These are phyloP conservation scores for Solanum gracilifrons DNA, from an alignment of 257 asterid species.

Conservation along the genomic window DNA sequence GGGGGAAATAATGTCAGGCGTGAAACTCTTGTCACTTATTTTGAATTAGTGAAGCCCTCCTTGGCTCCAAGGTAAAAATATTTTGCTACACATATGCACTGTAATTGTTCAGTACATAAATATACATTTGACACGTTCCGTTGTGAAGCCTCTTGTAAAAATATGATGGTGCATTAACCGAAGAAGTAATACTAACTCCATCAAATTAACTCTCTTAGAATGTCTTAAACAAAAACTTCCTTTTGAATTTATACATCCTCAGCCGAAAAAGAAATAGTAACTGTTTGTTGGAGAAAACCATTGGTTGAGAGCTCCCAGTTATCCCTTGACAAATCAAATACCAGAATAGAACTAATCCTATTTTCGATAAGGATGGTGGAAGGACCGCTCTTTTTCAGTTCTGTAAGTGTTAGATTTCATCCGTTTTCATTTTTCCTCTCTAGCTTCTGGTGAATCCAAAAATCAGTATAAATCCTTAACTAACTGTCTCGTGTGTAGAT, in stretches of 20 bases:
- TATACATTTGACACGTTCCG: neutral
- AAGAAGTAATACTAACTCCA: neutral
- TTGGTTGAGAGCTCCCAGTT: neutral
- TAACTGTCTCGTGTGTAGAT: neutral
- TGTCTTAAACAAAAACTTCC: neutral
- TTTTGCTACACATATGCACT: neutral
- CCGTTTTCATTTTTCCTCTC: neutral
- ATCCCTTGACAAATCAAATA: neutral
- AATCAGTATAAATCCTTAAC: neutral
- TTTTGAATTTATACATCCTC: neutral
- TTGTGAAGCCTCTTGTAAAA: neutral
- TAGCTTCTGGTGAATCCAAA: neutral
- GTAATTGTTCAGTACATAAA: neutral
- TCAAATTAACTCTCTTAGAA: neutral
- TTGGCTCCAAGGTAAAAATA: constrained; percentile 64
- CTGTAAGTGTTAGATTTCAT: neutral
- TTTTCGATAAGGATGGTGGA: neutral
- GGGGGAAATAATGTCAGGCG: constrained; percentile 64
- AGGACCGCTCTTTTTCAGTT: neutral
- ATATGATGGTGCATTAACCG: neutral
- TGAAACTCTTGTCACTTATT: constrained; percentile 67
- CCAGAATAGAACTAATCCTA: neutral
- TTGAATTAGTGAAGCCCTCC: constrained; percentile 68
- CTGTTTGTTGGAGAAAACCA: neutral
- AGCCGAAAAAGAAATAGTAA: neutral